Evolutionary conservation across 2,329 filamentous ascomycete genomes (phyloP).

Genomic region (Diplodia sapinea): DNA sequence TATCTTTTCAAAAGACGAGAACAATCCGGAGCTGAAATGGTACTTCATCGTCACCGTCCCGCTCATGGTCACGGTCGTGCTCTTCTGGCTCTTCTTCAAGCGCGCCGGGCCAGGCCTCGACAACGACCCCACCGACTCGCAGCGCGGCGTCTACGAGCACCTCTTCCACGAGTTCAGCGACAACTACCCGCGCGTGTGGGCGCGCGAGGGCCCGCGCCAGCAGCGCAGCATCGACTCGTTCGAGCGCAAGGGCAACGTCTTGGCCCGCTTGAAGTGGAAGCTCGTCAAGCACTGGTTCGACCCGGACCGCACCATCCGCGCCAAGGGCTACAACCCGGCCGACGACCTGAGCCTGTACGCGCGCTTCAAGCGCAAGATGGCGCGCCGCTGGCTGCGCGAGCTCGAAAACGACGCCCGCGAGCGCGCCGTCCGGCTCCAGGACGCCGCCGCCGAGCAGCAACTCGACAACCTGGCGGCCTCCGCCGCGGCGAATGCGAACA

Average conservation of each 20-base stretch:
- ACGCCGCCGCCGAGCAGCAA: not conserved
- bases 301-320: constrained; percentile 49
- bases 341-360: constrained; percentile 50
- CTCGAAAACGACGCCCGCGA: constrained; percentile 14
- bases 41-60: constrained; percentile 57
- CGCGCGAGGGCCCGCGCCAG: constrained; percentile 51
- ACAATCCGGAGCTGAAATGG: constrained; percentile 55
- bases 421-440: not conserved
- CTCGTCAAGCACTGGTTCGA: constrained; percentile 56
- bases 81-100: constrained; percentile 57
- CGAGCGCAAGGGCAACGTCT: constrained; percentile 49
- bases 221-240: constrained; percentile 40
- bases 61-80: constrained; percentile 54
- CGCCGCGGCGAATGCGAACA: not conserved
- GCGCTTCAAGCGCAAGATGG: constrained; percentile 48
- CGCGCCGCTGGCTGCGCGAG: constrained; percentile 49
- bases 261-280: constrained; percentile 55
- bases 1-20: constrained; percentile 44
- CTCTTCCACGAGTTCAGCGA: constrained; percentile 57
- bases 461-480: not conserved
- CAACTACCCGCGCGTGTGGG: constrained; percentile 57
- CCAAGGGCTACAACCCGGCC: constrained; percentile 41
- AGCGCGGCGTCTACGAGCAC: constrained; percentile 58
- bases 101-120: constrained; percentile 38
- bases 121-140: constrained; percentile 50